phyloP scores from a whole-genome alignment of 495 filamentous ascomycete species.

The Pyrenopolyporus hunteri region DNA sequence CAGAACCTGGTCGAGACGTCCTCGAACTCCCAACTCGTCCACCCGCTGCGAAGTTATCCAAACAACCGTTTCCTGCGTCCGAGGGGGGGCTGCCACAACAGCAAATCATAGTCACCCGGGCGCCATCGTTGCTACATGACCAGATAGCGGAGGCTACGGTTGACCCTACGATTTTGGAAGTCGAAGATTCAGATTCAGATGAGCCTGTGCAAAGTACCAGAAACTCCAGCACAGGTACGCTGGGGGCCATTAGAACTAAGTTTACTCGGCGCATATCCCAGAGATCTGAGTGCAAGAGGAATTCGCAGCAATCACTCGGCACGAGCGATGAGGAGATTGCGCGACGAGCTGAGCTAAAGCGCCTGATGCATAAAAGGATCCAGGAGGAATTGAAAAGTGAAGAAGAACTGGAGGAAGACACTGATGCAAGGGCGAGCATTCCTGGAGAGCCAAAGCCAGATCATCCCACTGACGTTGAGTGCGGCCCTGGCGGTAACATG shows the following conservation, averaged over 20 bases:
- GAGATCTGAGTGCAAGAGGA: constrained; percentile 47
- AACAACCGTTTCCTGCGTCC: constrained; percentile 26
- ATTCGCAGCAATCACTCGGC: constrained; percentile 49
- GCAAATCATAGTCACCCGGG: constrained; percentile 16
- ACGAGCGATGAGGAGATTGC: constrained; percentile 56
- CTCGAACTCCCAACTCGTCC: constrained; percentile 38
- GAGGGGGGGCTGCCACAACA: constrained; percentile 25
- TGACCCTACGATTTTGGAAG: constrained; percentile 42
- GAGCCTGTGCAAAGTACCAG: constrained; percentile 32
- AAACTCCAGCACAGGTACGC: constrained; percentile 44
- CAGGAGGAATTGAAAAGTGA: constrained; percentile 57
- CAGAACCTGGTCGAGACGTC: constrained; percentile 22
- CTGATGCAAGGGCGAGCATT: constrained; percentile 10
- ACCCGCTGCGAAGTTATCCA: constrained; percentile 34
- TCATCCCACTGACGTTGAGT: constrained; percentile 19
- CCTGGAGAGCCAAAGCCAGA: constrained; percentile 10
- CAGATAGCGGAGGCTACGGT: constrained; percentile 37
- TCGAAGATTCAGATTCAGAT: constrained; percentile 54
- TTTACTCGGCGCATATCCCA: constrained; percentile 56
- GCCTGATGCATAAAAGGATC: constrained; percentile 58
- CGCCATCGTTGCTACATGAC: constrained; percentile 24
- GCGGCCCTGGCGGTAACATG: constrained; percentile 50
- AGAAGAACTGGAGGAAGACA: constrained; percentile 35
- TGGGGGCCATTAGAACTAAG: constrained; percentile 48
- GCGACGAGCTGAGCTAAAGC: constrained; percentile 57